A percentile compares a stretch with the other conserved stretches of the same genome.
Evolutionary conservation across 1,284 basidiomycete species (phyloP).

Genomic region (Moesziomyces sp.): DNA sequence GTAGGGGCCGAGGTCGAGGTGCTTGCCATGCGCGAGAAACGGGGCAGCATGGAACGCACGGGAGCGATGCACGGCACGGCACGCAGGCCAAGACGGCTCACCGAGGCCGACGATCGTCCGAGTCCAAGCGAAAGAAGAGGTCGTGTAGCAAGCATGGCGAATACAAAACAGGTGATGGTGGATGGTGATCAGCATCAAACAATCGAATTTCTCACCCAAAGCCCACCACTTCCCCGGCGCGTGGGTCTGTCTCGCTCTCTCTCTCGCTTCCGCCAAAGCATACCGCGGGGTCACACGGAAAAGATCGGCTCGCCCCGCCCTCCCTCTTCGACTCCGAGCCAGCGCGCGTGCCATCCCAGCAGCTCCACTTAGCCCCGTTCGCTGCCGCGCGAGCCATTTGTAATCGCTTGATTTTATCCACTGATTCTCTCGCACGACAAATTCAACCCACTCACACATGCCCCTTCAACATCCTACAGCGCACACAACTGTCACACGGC

Average conservation of each 20-base stretch:
- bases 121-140: slow-evolving; percentile 19
- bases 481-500: background rate
- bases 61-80: slow-evolving; percentile 7
- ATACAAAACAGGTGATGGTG: slow-evolving; percentile 3
- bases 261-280: background rate
- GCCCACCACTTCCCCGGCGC: no score
- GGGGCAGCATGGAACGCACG: background rate
- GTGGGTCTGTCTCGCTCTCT: no score
- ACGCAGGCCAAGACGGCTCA: slow-evolving; percentile 23
- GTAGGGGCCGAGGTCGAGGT: slow-evolving; percentile 18
- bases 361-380: background rate
- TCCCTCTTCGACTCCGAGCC: background rate
- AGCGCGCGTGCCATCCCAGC: slow-evolving; percentile 1
- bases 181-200: background rate
- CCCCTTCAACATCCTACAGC: no score
- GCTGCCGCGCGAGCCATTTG: slow-evolving; percentile 25
- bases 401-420: slow-evolving; percentile 14
- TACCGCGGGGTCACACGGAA: slow-evolving; percentile 28
- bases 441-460: background rate
- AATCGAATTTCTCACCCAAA: background rate
- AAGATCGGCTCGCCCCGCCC: slow-evolving; percentile 24
- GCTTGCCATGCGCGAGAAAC: background rate
- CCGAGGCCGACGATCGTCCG: slow-evolving; percentile 2
- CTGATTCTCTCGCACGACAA: slow-evolving; percentile 21
- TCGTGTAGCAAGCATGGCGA: slow-evolving; percentile 33